Evolutionary conservation across 2,329 filamentous ascomycete species (phyloP), one percentile per base, ranked within the genome.

Genomic region (Emmonsiellopsis sp.): DNA sequence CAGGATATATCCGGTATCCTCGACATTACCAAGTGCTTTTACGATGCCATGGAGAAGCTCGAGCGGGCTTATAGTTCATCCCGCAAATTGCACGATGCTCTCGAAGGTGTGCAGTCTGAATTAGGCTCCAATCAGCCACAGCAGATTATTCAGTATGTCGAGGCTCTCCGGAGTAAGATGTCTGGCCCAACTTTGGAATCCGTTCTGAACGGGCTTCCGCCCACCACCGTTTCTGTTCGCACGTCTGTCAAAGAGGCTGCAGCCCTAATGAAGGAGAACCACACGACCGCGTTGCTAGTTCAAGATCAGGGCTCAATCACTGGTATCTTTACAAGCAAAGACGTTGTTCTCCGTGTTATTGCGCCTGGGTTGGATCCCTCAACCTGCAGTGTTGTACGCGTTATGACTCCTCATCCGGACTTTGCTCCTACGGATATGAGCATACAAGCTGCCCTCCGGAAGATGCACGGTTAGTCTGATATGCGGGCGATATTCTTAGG

Each of bases 401-500:
- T 98, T 61, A 98, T 98, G 93, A 98, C 93, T 36, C 93, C 93
- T 59, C 93, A 98, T 68, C 93, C 93, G 6, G 93, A 98, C 71
- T 98, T 98, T 80, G 93, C 93, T 53, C 91, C 93, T 33, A 88
- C 95, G 76, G 92, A 97, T 71, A 97, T 98, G 93, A 97, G 85
- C 71, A 97, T 98, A 66, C 93, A 98, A 74, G 89, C 92, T 61
- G 93, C 93, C 64, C 82, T 98, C 52, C 86, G 93, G 63, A 98
- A 98, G 79, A 98, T 98, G 93, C 93, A 98, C 69, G 91, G 89
- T 93, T 74, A 73, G 87, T 74, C 34, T 49, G 17, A 31, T 7
- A 34, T 2, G 49, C 62, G 54, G 46, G 42, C 59, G 53, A 47
- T 57, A 45, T 13, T 31, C 49, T 27, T 32, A 48, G 21, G 21